phyloP scores from a whole-genome alignment of 2,329 filamentous ascomycete genomes.

The Fusarium chaquense region DNA sequence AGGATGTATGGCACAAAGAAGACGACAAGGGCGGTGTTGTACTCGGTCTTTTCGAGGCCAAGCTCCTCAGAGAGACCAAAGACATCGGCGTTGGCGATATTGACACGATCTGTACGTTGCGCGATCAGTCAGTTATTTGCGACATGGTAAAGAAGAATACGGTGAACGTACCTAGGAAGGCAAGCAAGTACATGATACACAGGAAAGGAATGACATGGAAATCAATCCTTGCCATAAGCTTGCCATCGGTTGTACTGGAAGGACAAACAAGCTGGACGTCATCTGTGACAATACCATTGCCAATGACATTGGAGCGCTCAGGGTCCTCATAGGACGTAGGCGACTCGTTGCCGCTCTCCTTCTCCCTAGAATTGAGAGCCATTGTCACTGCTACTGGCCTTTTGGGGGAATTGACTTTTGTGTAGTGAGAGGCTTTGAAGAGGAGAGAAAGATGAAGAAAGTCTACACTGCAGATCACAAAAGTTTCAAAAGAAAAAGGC shows the following conservation, averaged over 20 bases:
- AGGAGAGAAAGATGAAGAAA: background rate
- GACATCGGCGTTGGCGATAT: slow-evolving; percentile 81
- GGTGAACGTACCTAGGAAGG: slow-evolving; percentile 67
- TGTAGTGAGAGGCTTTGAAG: background rate
- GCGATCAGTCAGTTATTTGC: slow-evolving; percentile 1
- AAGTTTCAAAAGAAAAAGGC: slow-evolving; percentile 1
- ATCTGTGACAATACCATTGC: slow-evolving; percentile 27
- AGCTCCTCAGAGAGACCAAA: slow-evolving; percentile 75
- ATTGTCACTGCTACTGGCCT: slow-evolving; percentile 16
- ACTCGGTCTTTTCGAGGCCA: slow-evolving; percentile 68
- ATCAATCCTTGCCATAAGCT: slow-evolving; percentile 77
- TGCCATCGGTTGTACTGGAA: slow-evolving; percentile 70
- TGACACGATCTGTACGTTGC: slow-evolving; percentile 69
- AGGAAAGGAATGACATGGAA: slow-evolving; percentile 78
- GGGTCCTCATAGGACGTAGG: slow-evolving; percentile 43
- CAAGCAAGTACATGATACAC: slow-evolving; percentile 77
- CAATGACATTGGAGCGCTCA: slow-evolving; percentile 29
- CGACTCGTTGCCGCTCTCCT: slow-evolving; percentile 39
- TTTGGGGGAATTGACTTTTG: background rate
- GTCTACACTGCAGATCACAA: slow-evolving; percentile 25
- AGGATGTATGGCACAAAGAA: slow-evolving; percentile 85
- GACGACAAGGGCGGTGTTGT: slow-evolving; percentile 81
- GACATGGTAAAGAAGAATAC: background rate
- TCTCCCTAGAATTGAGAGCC: slow-evolving; percentile 31
- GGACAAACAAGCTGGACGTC: slow-evolving; percentile 57